A percentile compares a stretch with the other conserved stretches of the same genome.
Conservation (phyloP, 257 asterid species). For the Solanum sejunctum region DNA sequence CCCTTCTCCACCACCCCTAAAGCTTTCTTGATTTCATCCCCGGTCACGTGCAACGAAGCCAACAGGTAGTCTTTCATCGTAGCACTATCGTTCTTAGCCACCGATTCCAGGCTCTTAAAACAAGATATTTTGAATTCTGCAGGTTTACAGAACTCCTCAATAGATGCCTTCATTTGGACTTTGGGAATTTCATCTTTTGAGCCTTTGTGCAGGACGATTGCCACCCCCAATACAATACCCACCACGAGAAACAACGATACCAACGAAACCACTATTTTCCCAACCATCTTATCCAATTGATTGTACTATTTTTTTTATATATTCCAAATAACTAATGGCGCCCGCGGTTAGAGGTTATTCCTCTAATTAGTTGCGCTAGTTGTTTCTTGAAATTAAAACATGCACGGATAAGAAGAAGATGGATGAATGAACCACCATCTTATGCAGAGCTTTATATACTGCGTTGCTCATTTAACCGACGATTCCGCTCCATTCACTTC, state of each 20-base stretch:
- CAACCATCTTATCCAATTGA: slow-evolving; percentile 17
- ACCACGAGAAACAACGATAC: slow-evolving; percentile 48
- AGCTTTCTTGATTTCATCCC: slow-evolving; percentile 26
- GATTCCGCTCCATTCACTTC: not conserved
- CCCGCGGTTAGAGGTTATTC: not conserved
- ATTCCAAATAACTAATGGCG: not conserved
- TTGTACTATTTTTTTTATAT: not conserved
- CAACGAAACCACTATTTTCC: slow-evolving; percentile 21
- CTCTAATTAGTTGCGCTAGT: not conserved
- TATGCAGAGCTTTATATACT: not conserved
- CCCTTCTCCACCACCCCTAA: slow-evolving; percentile 9
- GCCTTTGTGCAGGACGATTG: slow-evolving; percentile 9
- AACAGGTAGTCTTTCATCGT: slow-evolving; percentile 42
- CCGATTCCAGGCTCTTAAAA: slow-evolving; percentile 23
- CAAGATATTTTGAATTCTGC: slow-evolving; percentile 43
- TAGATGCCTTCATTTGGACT: slow-evolving; percentile 27
- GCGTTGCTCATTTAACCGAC: not conserved
- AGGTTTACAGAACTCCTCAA: slow-evolving; percentile 36
- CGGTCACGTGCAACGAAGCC: slow-evolving; percentile 32
- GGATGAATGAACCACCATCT: not conserved
- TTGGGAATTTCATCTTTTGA: not conserved
- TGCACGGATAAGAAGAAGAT: not conserved
- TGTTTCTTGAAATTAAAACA: not conserved
- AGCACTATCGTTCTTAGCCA: slow-evolving; percentile 36
- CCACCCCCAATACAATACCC: slow-evolving; percentile 46